Base-by-base conservation (phyloP, 179 eudicot genomes). In the Patellifolia procumbens region DNA sequence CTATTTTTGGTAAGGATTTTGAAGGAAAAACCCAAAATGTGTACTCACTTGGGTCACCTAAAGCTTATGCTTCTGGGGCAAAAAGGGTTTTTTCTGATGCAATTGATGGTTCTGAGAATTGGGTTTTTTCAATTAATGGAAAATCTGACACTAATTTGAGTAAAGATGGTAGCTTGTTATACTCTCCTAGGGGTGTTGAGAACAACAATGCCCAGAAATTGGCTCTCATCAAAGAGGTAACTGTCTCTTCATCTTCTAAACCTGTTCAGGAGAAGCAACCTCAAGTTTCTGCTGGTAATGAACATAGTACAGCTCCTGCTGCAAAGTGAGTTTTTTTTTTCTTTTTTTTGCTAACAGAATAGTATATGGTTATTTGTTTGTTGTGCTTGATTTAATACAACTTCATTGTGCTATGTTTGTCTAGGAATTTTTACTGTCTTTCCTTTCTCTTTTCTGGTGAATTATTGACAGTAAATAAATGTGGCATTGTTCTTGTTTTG, bases 51-150 rank as follows among this genome's bases (percentile, higher is more conserved):
- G 70, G 80, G 59, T 80, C 82, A 53, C 39, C 58, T 35, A 91
- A 84, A 76, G 71, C 46, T 72, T 81, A 70, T 70, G 75, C 82
- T 61, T 86, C 86, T 29, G 91, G 94, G 53, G 87, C 90, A 52
- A 92, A 92, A 68, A 89, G 97, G 72, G 97, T 86, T 0, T 92
- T 92, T 84, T 84, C 84, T 76, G 91, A 88, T 81, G 84, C 88
- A 16, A 86, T 88, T 80, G 78, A 84, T 83, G 91, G 86, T 37
- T 85, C 87, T 86, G 84, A 76, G 28, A 86, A 92, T 37, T 92
- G 97, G 97, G 95, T 65, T 83, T 81, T 91, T 69, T 74, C 87
- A 46, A 77, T 82, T 4, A 79, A 78, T 79, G 88, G 87, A 77
- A 89, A 91, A 81, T 86, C 92, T 87, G 88, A 84, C 74, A 73